Conservation (phyloP, 306 rosid species). For the Dalbergia oliveri region DNA sequence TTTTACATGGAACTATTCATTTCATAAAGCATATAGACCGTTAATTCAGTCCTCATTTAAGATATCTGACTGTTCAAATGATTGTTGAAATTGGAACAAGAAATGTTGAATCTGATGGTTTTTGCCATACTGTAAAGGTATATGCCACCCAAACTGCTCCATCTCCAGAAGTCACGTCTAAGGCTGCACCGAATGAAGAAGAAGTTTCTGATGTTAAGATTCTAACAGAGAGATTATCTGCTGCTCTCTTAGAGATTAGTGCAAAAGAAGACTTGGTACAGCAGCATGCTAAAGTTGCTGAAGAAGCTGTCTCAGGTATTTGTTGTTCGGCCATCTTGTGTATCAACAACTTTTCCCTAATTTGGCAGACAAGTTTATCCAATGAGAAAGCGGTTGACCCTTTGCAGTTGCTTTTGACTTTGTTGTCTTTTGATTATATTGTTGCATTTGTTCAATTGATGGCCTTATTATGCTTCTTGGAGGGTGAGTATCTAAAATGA, state of each 20-base stretch:
- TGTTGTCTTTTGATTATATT: neutral
- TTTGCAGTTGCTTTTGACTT: conserved; percentile 9
- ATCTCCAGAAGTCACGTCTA: conserved; percentile 65
- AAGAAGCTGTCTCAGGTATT: conserved; percentile 85
- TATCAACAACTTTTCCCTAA: neutral
- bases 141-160: conserved; percentile 52
- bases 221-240: conserved; percentile 61
- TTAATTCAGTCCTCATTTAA: neutral
- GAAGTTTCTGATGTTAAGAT: conserved; percentile 53
- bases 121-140: conserved; percentile 54
- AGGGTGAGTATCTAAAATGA: conserved; percentile 23
- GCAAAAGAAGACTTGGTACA: conserved; percentile 72
- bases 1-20: neutral
- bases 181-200: conserved; percentile 53
- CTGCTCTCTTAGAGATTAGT: conserved; percentile 62
- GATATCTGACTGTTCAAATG: conserved; percentile 34
- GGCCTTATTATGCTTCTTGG: conserved; percentile 8
- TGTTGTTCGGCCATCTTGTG: conserved; percentile 12
- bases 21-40: neutral
- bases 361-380: neutral
- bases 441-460: conserved; percentile 11
- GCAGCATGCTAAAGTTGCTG: conserved; percentile 85
- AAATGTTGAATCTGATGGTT: conserved; percentile 19
- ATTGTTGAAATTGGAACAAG: conserved; percentile 30
- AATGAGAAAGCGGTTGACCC: conserved; percentile 10